Base-by-base conservation (phyloP, 768 basidiomycete species). In the Mycena belliarum region DNA sequence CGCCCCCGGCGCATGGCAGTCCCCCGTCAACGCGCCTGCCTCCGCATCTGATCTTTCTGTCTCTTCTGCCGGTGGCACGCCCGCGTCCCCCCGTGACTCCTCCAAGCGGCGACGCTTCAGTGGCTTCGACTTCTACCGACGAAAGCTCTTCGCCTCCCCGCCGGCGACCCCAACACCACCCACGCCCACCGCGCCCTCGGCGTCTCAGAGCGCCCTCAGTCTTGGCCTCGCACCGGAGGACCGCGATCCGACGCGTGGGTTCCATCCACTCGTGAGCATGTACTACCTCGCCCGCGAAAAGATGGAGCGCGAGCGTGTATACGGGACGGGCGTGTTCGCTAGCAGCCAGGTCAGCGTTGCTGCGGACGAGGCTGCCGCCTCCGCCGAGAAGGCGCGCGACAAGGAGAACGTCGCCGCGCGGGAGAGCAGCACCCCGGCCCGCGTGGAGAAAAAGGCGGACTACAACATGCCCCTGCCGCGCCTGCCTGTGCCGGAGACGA, bases 261-360 rank as follows among this genome's bases (percentile, higher is more conserved):
- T 93, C 76, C 94, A 98, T 70, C 95, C 94, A 0, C 81, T 99
- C 25, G 82, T 98, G 44, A 93, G 95, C 28, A 98, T 99, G 75
- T 99, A 99, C 72, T 98, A 87, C 76, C 85, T 99, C 20, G 91
- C 95, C 6, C 80, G 93, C 51, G 97, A 99, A 77, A 98, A 98
- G 80, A 79, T 95, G 68, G 95, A 98, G 68, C 79, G 97, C 52
- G 97, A 99, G 65, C 82, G 84, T 49, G 91, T 99, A 8, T 98
- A 95, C 72, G 97, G 96, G 0, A 87, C 88, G 0, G 95, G 95
- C 4, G 87, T 91, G 61, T 99, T 99, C 72, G 97, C 97, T 3
- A 90, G 84, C 52, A 97, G 95, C 0, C 93, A 95, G 69, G 74
- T 95, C 12, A 89, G 87, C 24, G 69, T 91, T 16, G 66, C 66